These are phyloP conservation scores for Talaromyces sp. DNA, from an alignment of 2,329 filamentous ascomycete genomes.

Conservation along the genomic window DNA sequence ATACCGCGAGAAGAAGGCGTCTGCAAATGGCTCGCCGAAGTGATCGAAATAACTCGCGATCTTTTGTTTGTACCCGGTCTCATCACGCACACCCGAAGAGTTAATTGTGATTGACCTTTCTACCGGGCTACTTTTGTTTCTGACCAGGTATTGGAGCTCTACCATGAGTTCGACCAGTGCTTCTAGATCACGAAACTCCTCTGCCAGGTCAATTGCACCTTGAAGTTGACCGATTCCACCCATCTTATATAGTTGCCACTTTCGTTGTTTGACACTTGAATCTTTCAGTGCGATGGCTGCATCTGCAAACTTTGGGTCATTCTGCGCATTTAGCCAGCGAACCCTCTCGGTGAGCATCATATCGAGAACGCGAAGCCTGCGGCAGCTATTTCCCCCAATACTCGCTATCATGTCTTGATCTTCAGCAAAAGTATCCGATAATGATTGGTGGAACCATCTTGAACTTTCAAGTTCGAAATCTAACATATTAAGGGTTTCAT, in stretches of 20 bases:
- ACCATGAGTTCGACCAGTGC: conserved; percentile 54
- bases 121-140: conserved; percentile 17
- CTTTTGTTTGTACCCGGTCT: conserved; percentile 34
- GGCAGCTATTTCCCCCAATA: conserved; percentile 51
- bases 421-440: conserved; percentile 32
- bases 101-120: background rate
- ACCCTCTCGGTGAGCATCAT: conserved; percentile 58
- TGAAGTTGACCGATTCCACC: conserved; percentile 53
- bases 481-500: conserved; percentile 38
- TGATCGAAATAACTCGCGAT: conserved; percentile 48
- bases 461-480: conserved; percentile 41
- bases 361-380: conserved; percentile 57
- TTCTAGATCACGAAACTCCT: conserved; percentile 61
- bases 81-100: conserved; percentile 24
- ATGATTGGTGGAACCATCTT: conserved; percentile 36
- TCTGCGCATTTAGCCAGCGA: conserved; percentile 55
- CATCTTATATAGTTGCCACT: conserved; percentile 47
- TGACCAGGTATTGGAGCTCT: conserved; percentile 39
- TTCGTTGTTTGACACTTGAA: conserved; percentile 42
- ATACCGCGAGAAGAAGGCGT: conserved; percentile 75
- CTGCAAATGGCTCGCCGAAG: conserved; percentile 53
- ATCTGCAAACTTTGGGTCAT: conserved; percentile 46
- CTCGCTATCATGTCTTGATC: conserved; percentile 38
- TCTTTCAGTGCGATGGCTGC: conserved; percentile 49
- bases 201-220: conserved; percentile 59